phyloP scores from a whole-genome alignment of 192 early-diverging fungal genomes.

The Rhizoclosmatium sp. region DNA sequence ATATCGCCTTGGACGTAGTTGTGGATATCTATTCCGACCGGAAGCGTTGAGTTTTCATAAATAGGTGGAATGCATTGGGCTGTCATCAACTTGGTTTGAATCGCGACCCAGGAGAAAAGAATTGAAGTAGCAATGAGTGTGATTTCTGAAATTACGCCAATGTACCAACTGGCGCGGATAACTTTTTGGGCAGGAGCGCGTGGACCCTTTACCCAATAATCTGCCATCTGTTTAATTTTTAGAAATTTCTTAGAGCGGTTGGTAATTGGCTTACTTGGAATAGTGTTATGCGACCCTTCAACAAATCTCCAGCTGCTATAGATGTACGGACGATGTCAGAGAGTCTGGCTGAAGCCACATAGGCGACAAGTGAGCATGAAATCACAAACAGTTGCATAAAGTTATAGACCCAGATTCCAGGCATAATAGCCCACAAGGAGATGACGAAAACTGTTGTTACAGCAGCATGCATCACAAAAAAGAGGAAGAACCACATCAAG shows the following conservation, averaged over 20 bases:
- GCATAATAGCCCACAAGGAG: conserved; percentile 11
- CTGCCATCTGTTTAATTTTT: background rate
- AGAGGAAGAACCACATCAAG: background rate
- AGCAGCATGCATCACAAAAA: background rate
- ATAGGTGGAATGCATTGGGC: conserved; percentile 15
- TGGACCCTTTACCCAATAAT: conserved; percentile 24
- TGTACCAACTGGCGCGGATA: background rate
- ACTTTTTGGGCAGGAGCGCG: conserved; percentile 7
- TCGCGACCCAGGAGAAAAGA: conserved; percentile 23
- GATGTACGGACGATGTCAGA: conserved; percentile 16
- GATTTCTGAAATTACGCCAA: background rate
- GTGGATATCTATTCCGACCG: conserved; percentile 19
- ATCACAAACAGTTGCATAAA: conserved; percentile 37
- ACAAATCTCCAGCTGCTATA: conserved; percentile 22
- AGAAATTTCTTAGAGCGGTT: no score
- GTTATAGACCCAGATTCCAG: conserved; percentile 26
- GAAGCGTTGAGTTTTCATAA: conserved; percentile 16
- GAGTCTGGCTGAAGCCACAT: background rate
- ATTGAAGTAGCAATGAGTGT: conserved; percentile 17
- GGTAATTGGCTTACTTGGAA: background rate
- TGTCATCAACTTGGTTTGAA: conserved; percentile 6
- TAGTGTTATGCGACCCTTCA: conserved; percentile 4
- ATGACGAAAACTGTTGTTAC: background rate
- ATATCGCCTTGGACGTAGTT: conserved; percentile 30
- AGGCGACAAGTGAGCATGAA: background rate